Evolutionary conservation across 148 eudicot species (phyloP).

Genomic region (Spergularia marina): DNA sequence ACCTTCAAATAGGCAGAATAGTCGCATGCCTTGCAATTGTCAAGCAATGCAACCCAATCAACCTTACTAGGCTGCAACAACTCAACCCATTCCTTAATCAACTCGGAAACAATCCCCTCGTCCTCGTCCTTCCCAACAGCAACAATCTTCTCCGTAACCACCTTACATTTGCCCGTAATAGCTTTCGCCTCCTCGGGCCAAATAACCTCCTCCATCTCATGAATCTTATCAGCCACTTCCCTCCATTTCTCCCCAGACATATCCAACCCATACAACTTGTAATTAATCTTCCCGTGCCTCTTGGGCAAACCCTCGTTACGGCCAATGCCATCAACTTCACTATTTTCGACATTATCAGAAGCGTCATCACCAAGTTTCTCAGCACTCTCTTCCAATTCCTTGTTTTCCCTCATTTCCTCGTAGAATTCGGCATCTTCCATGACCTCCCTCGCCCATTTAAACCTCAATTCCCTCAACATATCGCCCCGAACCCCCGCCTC

Average conservation of each 20-base stretch:
- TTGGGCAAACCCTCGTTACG: slow-evolving; percentile 50
- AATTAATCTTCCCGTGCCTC: slow-evolving; percentile 83
- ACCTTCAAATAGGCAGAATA: slow-evolving; percentile 58
- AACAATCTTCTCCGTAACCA: slow-evolving; percentile 68
- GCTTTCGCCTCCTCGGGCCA: slow-evolving; percentile 76
- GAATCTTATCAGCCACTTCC: slow-evolving; percentile 72
- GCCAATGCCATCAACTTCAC: slow-evolving; percentile 17
- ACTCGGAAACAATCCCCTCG: slow-evolving; percentile 40
- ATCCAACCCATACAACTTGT: slow-evolving; percentile 88
- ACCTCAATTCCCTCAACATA: slow-evolving; percentile 80
- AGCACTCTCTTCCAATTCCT: background rate
- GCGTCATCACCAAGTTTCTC: background rate
- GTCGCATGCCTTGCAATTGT: slow-evolving; percentile 48
- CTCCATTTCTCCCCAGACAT: slow-evolving; percentile 77
- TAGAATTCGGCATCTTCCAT: slow-evolving; percentile 82
- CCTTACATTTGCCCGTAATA: slow-evolving; percentile 65
- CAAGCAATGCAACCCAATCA: slow-evolving; percentile 78
- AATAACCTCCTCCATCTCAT: slow-evolving; percentile 50
- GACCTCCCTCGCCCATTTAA: slow-evolving; percentile 89
- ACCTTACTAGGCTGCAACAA: slow-evolving; percentile 67
- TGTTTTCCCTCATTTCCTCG: slow-evolving; percentile 38
- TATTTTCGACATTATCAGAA: slow-evolving; percentile 1
- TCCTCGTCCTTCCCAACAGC: slow-evolving; percentile 48
- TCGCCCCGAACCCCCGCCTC: slow-evolving; percentile 91
- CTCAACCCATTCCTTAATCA: slow-evolving; percentile 71